Base-by-base conservation (phyloP, 306 rosid genomes). In the Vigna angularis region DNA sequence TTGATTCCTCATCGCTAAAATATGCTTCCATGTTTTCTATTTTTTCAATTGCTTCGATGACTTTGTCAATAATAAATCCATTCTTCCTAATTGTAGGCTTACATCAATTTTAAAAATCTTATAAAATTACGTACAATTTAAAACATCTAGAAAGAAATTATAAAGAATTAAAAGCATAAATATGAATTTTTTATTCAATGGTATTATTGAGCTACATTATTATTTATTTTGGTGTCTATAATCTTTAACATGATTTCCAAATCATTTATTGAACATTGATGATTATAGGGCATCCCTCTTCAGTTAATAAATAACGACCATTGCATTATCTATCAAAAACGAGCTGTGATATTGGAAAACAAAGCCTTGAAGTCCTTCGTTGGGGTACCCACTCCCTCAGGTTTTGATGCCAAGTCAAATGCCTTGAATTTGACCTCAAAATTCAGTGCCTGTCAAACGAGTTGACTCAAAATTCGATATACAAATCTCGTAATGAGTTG, bases 291-390 rank as follows among this genome's bases (percentile, higher is more conserved):
- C 6, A 66, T 32, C 58, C 42, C 45, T 66, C 34, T 30, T 30
- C 24, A 14, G 2, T 61, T 61, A 61, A 30, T 34, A 14, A 1
- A 62, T 5, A 5, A 44, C 26, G 62, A 56, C 1, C 59, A 64
- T 53, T 16, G 36, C 70, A 68, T 56, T 53, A 56, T 67, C 51
- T 55, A 48, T 90, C 79, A 92, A 76, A 90, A 94, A 0, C 87
- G 84, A 65, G 92, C 24, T 2, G 92, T 89, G 78, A 91, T 80
- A 48, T 84, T 90, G 59, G 98, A 82, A 85, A 95, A 95, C 50
- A 95, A 76, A 47, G 96, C 94, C 86, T 91, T 95, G 83, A 93
- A 95, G 90, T 93, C 93, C 86, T 81, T 89, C 9, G 98, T 95
- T 5, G 97, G 96, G 42, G 90, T 80, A 22, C 97, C 98, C 0